Evolutionary conservation across 2,329 filamentous ascomycete genomes (phyloP).

Genomic region (Claviceps lovelessii): DNA sequence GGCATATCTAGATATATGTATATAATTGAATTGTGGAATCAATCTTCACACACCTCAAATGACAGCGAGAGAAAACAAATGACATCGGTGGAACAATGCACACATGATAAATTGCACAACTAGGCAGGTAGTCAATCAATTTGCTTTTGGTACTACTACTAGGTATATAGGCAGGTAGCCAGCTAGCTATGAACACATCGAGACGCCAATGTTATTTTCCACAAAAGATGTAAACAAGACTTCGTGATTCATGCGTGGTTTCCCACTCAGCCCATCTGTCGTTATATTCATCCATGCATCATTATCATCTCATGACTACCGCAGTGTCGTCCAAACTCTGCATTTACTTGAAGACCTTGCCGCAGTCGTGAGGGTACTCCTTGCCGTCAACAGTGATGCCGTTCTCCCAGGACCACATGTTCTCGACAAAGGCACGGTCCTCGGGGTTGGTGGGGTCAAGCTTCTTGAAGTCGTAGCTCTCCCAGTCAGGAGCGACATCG

Average conservation of each 20-base stretch:
- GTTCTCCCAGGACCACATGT: slow-evolving; percentile 87
- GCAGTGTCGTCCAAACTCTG: slow-evolving; percentile 9
- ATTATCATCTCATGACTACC: background rate
- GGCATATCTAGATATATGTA: no score
- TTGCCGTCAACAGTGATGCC: slow-evolving; percentile 68
- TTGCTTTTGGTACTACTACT: background rate
- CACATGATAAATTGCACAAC: no score
- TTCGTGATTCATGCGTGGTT: slow-evolving; percentile 1
- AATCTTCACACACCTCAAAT: no score
- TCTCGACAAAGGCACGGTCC: slow-evolving; percentile 73
- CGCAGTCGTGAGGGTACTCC: slow-evolving; percentile 74
- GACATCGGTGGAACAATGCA: no score
- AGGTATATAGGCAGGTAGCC: background rate
- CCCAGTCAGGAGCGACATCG: slow-evolving; percentile 91
- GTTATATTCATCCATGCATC: slow-evolving; percentile 2
- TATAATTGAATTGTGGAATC: no score
- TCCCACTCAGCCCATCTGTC: slow-evolving; percentile 8
- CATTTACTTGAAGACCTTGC: slow-evolving; percentile 97
- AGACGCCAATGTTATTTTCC: background rate
- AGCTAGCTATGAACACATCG: no score
- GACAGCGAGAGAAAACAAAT: no score
- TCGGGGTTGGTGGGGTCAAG: slow-evolving; percentile 77
- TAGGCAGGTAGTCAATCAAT: background rate
- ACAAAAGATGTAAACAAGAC: no score
- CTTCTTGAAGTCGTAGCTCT: slow-evolving; percentile 95